Evolutionary conservation across 2,329 filamentous ascomycete genomes (phyloP).

Genomic region (Sporothrix luriei): DNA sequence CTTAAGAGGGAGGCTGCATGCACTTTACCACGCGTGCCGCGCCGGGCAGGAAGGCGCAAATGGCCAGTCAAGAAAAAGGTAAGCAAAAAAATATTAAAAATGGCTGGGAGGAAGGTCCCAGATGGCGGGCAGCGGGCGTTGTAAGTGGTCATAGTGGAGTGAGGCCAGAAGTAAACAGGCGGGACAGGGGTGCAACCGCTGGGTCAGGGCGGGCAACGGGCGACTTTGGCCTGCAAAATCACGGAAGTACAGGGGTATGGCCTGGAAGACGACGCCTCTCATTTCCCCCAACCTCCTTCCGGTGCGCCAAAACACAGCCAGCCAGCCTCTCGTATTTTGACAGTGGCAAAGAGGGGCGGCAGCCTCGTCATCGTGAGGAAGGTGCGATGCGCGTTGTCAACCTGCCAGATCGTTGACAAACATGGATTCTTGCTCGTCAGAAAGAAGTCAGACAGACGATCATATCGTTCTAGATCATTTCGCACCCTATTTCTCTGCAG

Average conservation of each 20-base stretch:
- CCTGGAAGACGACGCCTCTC: constrained; percentile 25
- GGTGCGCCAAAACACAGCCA: background rate
- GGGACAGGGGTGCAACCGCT: background rate
- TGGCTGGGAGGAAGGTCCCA: constrained; percentile 27
- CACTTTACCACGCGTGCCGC: constrained; percentile 25
- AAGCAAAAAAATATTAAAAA: constrained; percentile 26
- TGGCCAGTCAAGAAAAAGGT: constrained; percentile 11
- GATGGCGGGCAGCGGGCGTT: constrained; percentile 18
- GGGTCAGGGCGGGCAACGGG: background rate
- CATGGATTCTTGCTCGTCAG: background rate
- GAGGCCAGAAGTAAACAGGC: constrained; percentile 17
- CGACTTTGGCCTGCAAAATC: constrained; percentile 7
- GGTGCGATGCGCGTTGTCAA: background rate
- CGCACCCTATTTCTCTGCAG: background rate
- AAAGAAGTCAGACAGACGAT: background rate
- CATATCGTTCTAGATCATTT: background rate
- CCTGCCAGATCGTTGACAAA: constrained; percentile 12
- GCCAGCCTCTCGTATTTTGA: constrained; percentile 31
- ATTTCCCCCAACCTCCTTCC: constrained; percentile 32
- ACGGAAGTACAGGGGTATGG: constrained; percentile 23
- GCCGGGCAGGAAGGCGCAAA: constrained; percentile 24
- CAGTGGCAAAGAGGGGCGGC: constrained; percentile 14
- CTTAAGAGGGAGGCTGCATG: constrained; percentile 29
- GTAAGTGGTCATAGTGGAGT: constrained; percentile 22
- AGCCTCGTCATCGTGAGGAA: constrained; percentile 23